Evolutionary conservation across 768 basidiomycete species (phyloP), one percentile per base, ranked within the genome.

Genomic region (Boletus sensibilis): DNA sequence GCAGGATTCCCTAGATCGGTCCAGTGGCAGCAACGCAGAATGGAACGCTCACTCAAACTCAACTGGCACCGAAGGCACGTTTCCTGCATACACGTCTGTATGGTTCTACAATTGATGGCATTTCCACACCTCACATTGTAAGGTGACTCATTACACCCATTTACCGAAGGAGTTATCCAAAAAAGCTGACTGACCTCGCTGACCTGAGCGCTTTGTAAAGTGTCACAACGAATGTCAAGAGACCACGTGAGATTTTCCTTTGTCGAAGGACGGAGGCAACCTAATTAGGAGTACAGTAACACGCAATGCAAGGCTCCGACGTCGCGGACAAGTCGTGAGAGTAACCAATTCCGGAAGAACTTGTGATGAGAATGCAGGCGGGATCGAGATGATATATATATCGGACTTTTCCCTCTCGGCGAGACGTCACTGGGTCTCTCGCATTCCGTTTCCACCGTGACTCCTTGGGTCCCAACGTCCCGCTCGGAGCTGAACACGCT

Each of bases 121-220:
- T 9, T 29, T 8, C 27, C 27, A 8, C 27, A 7, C 27, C 27
- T 7, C 7, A 29, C 27, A 29, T 29, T 29, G 27, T 29, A 29
- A 7, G 27, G 27, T 8, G 27, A 29, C 27, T 29, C 27, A 29
- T 1, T 29, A 6, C 25, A 25, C 25, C 25, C 27, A 29, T 29
- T 29, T 7, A 29, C 7, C 6, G 27, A 29, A 7, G 27, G 27
- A 29, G 27, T 8, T 5, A 7, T n/a, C 7, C 27, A 5, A 29
- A 29, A 29, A 29, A 5, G 39, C 39, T 40, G 39, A 40, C 37
- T 38, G 37, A 7, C 4, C n/a, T 39, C 38, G 38, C n/a, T 40
- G n/a, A 39, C 38, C 13, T 9, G 13, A 27, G 4, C 5, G n/a
- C 55, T 57, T 56, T 57, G 37, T 56, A 56, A 56, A 57, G 37